Percentiles rank a stretch among this genome's conserved stretches.
phyloP scores from a whole-genome alignment of 768 basidiomycete genomes.

The Phaeolepiota aurea region DNA sequence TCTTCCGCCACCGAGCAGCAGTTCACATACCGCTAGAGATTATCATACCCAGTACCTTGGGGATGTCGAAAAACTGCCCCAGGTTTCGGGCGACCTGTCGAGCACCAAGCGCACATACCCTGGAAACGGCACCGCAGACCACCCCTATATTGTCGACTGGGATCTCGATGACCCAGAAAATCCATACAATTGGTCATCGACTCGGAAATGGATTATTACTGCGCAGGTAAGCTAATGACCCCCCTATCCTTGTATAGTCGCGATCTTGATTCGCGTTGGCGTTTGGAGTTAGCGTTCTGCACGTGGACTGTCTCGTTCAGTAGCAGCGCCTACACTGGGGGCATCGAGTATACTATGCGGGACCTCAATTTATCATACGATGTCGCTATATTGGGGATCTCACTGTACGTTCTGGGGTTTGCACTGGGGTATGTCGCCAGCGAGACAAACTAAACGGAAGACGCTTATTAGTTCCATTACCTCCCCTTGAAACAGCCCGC shows the following conservation, averaged over 20 bases:
- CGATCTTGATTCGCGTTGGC: conserved; percentile 6
- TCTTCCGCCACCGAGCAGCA: conserved; percentile 4
- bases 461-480: too few species aligned
- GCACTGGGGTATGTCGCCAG: conserved; percentile 45
- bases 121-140: conserved; percentile 36
- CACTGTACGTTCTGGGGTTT: conserved; percentile 57
- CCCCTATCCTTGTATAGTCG: not conserved
- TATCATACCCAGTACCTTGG: conserved; percentile 2
- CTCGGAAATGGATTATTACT: conserved; percentile 46
- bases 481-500: conserved; percentile 21
- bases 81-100: not conserved
- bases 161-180: conserved; percentile 39
- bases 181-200: conserved; percentile 46
- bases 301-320: conserved; percentile 55
- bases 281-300: conserved; percentile 34
- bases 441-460: not conserved
- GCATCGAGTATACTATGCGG: conserved; percentile 31
- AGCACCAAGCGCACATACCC: conserved; percentile 19
- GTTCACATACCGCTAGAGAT: not conserved
- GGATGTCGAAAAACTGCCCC: not conserved
- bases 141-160: conserved; percentile 52
- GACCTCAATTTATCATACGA: conserved; percentile 42
- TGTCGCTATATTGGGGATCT: conserved; percentile 49
- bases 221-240: conserved; percentile 27
- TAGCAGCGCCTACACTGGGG: conserved; percentile 49